These are phyloP conservation scores for Scheffersomyces ergatensis DNA, from an alignment of 805 yeast genomes.

Conservation along the genomic window DNA sequence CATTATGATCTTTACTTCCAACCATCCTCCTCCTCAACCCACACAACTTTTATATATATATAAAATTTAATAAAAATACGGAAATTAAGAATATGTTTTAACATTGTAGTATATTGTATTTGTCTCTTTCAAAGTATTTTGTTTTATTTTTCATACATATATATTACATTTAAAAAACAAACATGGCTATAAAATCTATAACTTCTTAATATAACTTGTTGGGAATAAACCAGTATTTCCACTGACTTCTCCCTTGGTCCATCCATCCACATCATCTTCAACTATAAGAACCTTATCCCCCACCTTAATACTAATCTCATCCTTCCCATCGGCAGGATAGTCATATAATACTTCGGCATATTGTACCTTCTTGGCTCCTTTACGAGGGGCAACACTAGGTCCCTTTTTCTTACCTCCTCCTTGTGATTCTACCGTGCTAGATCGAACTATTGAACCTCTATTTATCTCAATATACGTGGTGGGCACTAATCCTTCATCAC, in stretches of 20 bases:
- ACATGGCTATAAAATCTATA: neutral
- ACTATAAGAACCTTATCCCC: constrained; percentile 75
- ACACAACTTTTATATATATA: neutral
- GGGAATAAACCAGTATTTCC: constrained; percentile 49
- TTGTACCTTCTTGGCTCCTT: constrained; percentile 63
- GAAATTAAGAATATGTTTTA: neutral
- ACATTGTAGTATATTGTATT: neutral
- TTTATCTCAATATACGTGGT: constrained; percentile 65
- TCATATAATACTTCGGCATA: constrained; percentile 72
- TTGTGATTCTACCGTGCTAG: constrained; percentile 7
- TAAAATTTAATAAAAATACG: constrained; percentile 1
- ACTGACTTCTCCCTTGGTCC: constrained; percentile 85
- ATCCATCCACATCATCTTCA: constrained; percentile 65
- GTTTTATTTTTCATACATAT: neutral
- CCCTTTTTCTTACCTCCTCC: constrained; percentile 47
- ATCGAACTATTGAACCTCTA: neutral
- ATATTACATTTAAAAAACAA: neutral
- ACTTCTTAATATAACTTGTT: constrained; percentile 59
- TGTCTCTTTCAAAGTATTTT: neutral
- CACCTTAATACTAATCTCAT: constrained; percentile 66
- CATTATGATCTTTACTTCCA: too few relatives aligned
- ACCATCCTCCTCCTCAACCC: neutral
- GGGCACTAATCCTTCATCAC: constrained; percentile 77
- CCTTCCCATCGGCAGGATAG: constrained; percentile 74
- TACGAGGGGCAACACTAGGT: constrained; percentile 78